Evolutionary conservation across 2,329 filamentous ascomycete species (phyloP).

Genomic region (Cercospora zeina): DNA sequence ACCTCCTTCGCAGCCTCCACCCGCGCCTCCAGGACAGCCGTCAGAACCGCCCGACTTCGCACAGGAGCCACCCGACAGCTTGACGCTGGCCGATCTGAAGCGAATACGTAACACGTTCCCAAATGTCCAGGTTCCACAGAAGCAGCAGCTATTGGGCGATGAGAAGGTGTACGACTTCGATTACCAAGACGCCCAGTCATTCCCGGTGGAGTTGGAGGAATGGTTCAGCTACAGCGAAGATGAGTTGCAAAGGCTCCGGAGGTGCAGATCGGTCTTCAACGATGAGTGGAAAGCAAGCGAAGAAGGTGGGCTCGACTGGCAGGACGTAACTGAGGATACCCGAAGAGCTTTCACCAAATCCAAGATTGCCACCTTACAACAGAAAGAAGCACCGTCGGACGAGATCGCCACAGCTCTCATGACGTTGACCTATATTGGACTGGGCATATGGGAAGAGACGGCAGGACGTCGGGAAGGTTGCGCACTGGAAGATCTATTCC

Average conservation of each 20-base stretch:
- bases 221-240: slow-evolving; percentile 94
- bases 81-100: slow-evolving; percentile 52
- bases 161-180: slow-evolving; percentile 71
- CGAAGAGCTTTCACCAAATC: slow-evolving; percentile 59
- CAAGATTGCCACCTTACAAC: slow-evolving; percentile 41
- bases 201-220: slow-evolving; percentile 90
- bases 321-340: slow-evolving; percentile 60
- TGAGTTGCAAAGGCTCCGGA: slow-evolving; percentile 76
- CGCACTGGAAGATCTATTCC: slow-evolving; percentile 34
- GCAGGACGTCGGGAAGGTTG: slow-evolving; percentile 43
- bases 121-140: slow-evolving; percentile 40
- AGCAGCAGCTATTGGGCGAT: slow-evolving; percentile 37
- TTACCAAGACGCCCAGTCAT: slow-evolving; percentile 54
- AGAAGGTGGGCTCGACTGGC: slow-evolving; percentile 60
- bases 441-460: slow-evolving; percentile 54
- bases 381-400: slow-evolving; percentile 37
- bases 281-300: slow-evolving; percentile 62
- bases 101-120: slow-evolving; percentile 49
- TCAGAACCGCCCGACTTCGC: slow-evolving; percentile 34
- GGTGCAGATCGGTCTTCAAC: slow-evolving; percentile 74
- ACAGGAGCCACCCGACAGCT: slow-evolving; percentile 45
- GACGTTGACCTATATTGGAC: slow-evolving; percentile 49
- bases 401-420: slow-evolving; percentile 43
- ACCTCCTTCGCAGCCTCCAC: slow-evolving; percentile 47
- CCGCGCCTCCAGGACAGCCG: slow-evolving; percentile 44